Percentiles rank a stretch among this genome's conserved stretches.
phyloP scores from a whole-genome alignment of 805 yeast species.

The Wickerhamomyces ciferrii region DNA sequence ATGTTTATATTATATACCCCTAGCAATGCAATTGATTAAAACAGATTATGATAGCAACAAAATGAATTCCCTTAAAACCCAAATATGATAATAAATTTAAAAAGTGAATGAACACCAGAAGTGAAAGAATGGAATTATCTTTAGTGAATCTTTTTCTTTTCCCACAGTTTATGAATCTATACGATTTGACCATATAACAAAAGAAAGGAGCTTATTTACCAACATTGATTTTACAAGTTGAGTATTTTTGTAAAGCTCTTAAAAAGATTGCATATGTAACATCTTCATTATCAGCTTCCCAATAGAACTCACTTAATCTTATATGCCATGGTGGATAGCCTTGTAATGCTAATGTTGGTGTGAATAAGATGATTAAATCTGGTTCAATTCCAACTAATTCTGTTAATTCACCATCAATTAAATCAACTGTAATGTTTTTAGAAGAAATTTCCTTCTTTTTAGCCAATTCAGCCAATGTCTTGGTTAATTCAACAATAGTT shows the following conservation, averaged over 20 bases:
- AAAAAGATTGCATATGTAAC: constrained; percentile 81
- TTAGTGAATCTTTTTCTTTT: too few relatives aligned
- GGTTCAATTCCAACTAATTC: constrained; percentile 90
- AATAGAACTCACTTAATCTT: constrained; percentile 82
- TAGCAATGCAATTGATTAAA: not conserved
- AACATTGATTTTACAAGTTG: constrained; percentile 80
- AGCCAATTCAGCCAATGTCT: constrained; percentile 76
- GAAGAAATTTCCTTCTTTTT: constrained; percentile 51
- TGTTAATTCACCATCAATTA: constrained; percentile 67
- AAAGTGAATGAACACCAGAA: not conserved
- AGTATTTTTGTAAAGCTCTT: constrained; percentile 68
- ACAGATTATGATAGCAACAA: not conserved
- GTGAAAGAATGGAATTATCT: too few relatives aligned
- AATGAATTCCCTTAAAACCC: not conserved
- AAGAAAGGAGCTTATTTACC: constrained; percentile 52
- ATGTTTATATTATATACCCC: not conserved
- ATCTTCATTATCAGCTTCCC: constrained; percentile 81
- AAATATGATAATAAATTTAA: not conserved
- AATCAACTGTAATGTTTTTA: constrained; percentile 65
- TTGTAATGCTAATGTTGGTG: constrained; percentile 83
- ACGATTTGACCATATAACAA: too few relatives aligned
- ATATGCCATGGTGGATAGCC: constrained; percentile 99
- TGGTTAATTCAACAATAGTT: constrained; percentile 82
- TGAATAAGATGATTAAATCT: constrained; percentile 78
- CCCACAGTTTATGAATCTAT: too few relatives aligned